A percentile compares a stretch with the other conserved stretches of the same genome.
phyloP scores from a whole-genome alignment of 331 rosid species.

The Quercus phellos region DNA sequence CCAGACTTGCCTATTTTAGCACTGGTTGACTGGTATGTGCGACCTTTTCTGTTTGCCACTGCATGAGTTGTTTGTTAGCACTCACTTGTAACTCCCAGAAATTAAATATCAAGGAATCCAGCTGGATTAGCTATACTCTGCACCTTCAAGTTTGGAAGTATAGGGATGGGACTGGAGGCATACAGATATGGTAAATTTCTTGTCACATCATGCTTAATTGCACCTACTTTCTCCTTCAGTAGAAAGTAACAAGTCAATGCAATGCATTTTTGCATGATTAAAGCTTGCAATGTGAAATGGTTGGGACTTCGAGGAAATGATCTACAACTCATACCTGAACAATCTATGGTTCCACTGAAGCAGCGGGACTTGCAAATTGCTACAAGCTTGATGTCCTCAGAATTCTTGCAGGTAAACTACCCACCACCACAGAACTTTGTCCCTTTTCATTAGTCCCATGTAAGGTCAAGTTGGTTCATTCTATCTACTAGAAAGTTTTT shows the following conservation, averaged over 20 bases:
- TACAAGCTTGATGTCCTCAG: slow-evolving; percentile 72
- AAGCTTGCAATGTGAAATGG: slow-evolving; percentile 91
- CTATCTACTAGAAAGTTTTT: not conserved
- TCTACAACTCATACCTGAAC: slow-evolving; percentile 49
- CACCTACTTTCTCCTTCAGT: not conserved
- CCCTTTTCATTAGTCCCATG: not conserved
- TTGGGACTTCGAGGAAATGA: slow-evolving; percentile 73
- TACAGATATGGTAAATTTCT: slow-evolving; percentile 65
- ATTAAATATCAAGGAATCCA: slow-evolving; percentile 58
- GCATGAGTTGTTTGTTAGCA: not conserved
- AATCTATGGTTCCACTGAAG: slow-evolving; percentile 65
- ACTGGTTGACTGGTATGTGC: slow-evolving; percentile 76
- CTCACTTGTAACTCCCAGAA: not conserved
- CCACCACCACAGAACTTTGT: not conserved
- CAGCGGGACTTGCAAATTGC: slow-evolving; percentile 75
- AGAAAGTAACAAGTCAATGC: not conserved
- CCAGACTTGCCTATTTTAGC: slow-evolving; percentile 80
- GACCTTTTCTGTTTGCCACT: not conserved
- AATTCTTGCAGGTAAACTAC: slow-evolving; percentile 52
- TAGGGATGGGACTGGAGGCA: slow-evolving; percentile 91
- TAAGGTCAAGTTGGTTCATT: not conserved
- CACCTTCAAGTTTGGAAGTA: slow-evolving; percentile 83
- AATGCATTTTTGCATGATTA: slow-evolving; percentile 13
- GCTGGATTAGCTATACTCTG: slow-evolving; percentile 85
- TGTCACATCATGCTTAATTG: not conserved